Evolutionary conservation across 202 grass and related monocot genomes (phyloP), one percentile per base, ranked within the genome.

Genomic region (Schoenoplectus tabernaemontani): DNA sequence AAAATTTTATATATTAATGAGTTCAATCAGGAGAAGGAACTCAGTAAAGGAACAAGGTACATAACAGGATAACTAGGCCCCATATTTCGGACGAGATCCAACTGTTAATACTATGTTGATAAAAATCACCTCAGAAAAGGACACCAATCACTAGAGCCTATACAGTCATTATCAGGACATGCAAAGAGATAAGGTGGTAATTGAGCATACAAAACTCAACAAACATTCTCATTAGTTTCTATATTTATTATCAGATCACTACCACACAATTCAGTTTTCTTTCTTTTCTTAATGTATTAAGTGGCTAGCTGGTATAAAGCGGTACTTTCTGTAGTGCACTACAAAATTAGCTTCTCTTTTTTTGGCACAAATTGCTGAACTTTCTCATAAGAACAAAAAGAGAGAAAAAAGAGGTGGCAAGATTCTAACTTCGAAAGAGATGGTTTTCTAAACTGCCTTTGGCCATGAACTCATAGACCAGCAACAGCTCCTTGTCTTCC

Each of bases 401-500:
- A n/a, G n/a, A n/a, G 59, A 79, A 57, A 47, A 63, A 23, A 58
- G 43, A 79, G 3, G 50, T 24, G 33, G 19, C 38, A 24, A 43
- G 30, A 88, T 65, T 32, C 90, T 96, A 73, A 96, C 93, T 97
- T 80, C 93, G 83, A 63, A 97, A 97, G 19, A 97, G 93, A 77
- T 93, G 93, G 76, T 93, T 93, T 62, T 97, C 93, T 78, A 97
- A 91, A 81, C 93, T 93, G 75, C 93, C 90, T 73, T 89, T 97
- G 1, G 88, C 39, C 93, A 97, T 93, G 83, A 79, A 97, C 78
- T 97, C 93, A 0, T 97, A 97, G 5, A 93, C 88, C n/a, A 97
- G 93, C 2, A 97, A 69, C 6, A 97, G 90, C 63, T 97, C 93
- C 20, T 65, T 82, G 30, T 88, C 84, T 19, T 97, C 93, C 93